These are phyloP conservation scores for Puccinia triticina DNA, from an alignment of 1,284 basidiomycete genomes.

Conservation along the genomic window DNA sequence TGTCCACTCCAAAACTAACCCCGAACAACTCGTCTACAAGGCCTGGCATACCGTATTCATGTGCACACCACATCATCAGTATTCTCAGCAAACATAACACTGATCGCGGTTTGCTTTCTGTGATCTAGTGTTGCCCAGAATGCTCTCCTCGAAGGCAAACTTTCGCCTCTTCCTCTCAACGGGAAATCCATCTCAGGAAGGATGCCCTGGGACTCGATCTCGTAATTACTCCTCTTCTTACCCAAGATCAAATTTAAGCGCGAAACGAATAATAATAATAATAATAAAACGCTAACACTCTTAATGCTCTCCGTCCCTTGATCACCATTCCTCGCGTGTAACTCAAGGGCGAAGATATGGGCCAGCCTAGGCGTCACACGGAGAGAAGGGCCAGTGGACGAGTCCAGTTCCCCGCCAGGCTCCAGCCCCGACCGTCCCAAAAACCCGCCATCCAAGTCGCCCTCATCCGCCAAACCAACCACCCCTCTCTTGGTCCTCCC, in stretches of 20 bases:
- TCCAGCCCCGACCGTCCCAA: too few relatives aligned
- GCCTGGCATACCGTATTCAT: conserved; percentile 51
- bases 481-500: conserved; percentile 29
- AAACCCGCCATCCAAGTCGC: neutral
- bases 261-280: too few relatives aligned
- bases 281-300: neutral
- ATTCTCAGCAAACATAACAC: neutral
- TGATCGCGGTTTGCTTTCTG: neutral
- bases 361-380: conserved; percentile 8
- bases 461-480: neutral
- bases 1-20: neutral
- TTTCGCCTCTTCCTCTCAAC: conserved; percentile 38
- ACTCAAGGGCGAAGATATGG: conserved; percentile 31
- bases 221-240: conserved; percentile 3
- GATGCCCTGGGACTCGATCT: conserved; percentile 42
- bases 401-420: neutral
- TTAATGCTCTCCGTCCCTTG: neutral
- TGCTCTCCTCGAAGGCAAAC: conserved; percentile 38
- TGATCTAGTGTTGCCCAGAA: conserved; percentile 44
- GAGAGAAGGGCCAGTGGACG: neutral
- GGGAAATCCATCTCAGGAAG: conserved; percentile 44
- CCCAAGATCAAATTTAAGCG: too few relatives aligned
- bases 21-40: conserved; percentile 39
- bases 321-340: neutral
- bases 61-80: neutral